Conservation (phyloP, 257 asterid species). For the Apocynum venetum region DNA sequence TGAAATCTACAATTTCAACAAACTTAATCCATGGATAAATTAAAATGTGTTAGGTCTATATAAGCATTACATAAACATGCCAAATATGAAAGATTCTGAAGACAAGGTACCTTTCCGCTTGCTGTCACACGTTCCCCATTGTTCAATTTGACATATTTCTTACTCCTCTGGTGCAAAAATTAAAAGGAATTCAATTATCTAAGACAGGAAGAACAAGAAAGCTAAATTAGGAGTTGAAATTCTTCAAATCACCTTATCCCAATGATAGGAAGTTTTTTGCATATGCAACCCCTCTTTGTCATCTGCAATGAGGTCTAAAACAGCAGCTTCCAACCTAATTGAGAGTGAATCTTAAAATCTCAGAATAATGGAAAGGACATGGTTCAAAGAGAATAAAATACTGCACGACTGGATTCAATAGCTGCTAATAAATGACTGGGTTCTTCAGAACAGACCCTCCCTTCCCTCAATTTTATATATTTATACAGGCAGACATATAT, state of each 20-base stretch:
- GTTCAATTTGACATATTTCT: conserved; percentile 87
- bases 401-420: background rate
- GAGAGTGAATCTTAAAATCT: background rate
- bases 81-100: conserved; percentile 5
- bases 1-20: background rate
- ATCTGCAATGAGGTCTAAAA: conserved; percentile 89
- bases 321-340: conserved; percentile 83
- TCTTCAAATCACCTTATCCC: conserved; percentile 77
- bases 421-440: background rate
- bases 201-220: conserved; percentile 1
- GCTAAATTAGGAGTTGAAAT: background rate
- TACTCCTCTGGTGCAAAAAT: conserved; percentile 60
- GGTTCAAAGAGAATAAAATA: background rate
- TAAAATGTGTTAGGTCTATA: background rate
- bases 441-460: background rate
- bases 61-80: background rate
- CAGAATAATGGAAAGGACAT: background rate
- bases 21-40: background rate
- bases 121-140: conserved; percentile 94
- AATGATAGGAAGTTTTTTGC: conserved; percentile 79
- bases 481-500: background rate
- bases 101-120: conserved; percentile 76
- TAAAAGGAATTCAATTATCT: background rate
- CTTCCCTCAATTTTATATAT: background rate
- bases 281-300: conserved; percentile 56